Evolutionary conservation across 2,329 filamentous ascomycete genomes (phyloP), one percentile per base, ranked within the genome.

Genomic region (Fusarium sp.): DNA sequence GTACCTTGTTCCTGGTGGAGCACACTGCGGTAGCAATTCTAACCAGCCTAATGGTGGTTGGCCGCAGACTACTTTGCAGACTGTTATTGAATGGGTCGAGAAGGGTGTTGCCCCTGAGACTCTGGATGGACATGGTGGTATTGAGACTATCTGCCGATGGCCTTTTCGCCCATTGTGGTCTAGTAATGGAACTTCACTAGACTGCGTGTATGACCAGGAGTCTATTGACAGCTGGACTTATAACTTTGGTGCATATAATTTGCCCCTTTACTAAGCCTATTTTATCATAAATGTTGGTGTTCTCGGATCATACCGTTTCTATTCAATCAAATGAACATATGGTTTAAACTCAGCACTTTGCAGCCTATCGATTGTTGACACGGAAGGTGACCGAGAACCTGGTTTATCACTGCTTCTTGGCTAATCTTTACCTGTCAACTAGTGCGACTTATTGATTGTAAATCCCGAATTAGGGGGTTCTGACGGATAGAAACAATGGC

Each of bases 31-130:
- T 0, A 73, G 77, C 34, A 87, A 86, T 76, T 60, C 75, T 7
- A 75, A 82, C 2, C 82, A 85, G 77, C 82, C 82, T 9, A 34
- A 43, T 0, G 82, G 80, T 1, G 80, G 81, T 0, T 85, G 80
- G 71, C 83, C 82, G 1, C 83, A 88, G 66, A 88, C 88, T 7
- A 89, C 92, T 43, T 88, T 92, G 77, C 88, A 89, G 4, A 92
- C 89, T 4, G 88, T 89, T 20, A 92, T 93, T 74, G 88, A 92
- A 73, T 92, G 85, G 72, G 81, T 93, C 13, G 87, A 86, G 68
- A 92, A 91, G 66, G 90, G 77, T 11, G 58, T 69, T 49, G 57
- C 30, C 45, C 66, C 20, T n/a, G 62, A 47, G 43, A 62, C 58
- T 47, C 46, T 55, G 32, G 55, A 72, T 78, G 80, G 37, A 72